Base-by-base conservation (phyloP, 2,329 filamentous ascomycete species). In the Sporothrix brasiliensis region DNA sequence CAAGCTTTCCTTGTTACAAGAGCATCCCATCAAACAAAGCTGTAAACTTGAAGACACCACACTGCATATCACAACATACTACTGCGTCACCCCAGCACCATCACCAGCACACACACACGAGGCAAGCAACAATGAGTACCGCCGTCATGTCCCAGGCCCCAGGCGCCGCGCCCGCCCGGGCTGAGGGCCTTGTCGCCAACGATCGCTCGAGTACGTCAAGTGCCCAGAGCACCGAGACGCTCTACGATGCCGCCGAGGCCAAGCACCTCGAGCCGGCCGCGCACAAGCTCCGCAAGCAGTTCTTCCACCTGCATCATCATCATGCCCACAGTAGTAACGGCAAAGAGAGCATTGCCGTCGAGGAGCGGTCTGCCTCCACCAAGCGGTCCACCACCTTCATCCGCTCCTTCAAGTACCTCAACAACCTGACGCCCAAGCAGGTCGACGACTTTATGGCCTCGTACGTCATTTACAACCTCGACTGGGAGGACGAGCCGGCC, bases 371-470 rank as follows among this genome's bases (percentile, higher is more conserved):
- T 1, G 83, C 80, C 9, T 81, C 81, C 3, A 79, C 83, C 4
- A 83, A 83, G 73, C 80, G 84, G 52, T 79, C 82, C 76, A 84
- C 82, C 77, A 85, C 81, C 1, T 85, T 86, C 71, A 79, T 82
- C 77, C 79, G 78, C 67, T 81, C 84, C 4, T 85, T 85, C 78
- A 82, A 81, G 72, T 83, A 84, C 74, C 79, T 86, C 54, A 79
- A 79, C 71, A 79, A 83, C 73, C 78, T 86, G 67, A 83, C 79
- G 0, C 81, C 83, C 9, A 81, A 85, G 75, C 78, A 86, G 72
- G 83, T 86, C 3, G 82, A 85, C 69, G 84, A 85, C 72, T 86
- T 84, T 76, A 86, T 86, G 84, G 82, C 82, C 2, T 86, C 84
- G 5, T 86, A 86, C 72, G 80, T 85, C 75, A 86, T 86, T 74